phyloP scores from a whole-genome alignment of 2,329 filamentous ascomycete species.

The Aspergillus uvarum region DNA sequence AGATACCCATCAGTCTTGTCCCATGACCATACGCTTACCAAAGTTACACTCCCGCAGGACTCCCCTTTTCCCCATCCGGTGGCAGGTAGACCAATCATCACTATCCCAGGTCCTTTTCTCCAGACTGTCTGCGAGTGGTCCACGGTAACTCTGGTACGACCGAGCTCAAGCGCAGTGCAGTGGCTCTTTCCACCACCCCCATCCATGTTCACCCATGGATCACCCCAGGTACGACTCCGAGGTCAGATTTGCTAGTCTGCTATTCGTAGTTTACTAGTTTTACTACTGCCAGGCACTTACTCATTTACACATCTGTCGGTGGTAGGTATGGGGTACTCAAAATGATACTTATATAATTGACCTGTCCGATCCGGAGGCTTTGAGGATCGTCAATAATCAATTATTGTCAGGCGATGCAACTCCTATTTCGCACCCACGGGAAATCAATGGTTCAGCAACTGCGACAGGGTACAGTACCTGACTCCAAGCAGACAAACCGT shows the following conservation, averaged over 20 bases:
- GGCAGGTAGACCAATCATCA: slow-evolving; percentile 25
- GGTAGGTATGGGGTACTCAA: neutral
- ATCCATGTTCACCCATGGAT: slow-evolving; percentile 1
- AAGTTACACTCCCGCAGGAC: neutral
- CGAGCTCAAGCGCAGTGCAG: neutral
- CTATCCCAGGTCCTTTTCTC: slow-evolving; percentile 15
- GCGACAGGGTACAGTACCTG: neutral
- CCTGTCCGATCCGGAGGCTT: slow-evolving; percentile 14
- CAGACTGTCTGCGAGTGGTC: slow-evolving; percentile 12
- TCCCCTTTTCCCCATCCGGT: slow-evolving; percentile 27
- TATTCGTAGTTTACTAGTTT: no score
- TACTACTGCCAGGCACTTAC: neutral
- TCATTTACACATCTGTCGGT: no score
- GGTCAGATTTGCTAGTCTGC: neutral
- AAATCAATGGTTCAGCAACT: neutral
- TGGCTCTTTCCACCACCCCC: neutral
- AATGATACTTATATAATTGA: neutral
- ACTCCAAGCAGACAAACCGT: neutral
- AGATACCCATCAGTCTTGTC: neutral
- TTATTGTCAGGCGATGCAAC: slow-evolving; percentile 6
- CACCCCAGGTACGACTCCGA: neutral
- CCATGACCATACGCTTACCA: neutral
- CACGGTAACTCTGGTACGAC: neutral
- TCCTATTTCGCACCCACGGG: neutral
- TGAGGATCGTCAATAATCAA: slow-evolving; percentile 15